These are phyloP conservation scores for Jaltomata sinuosa DNA, from an alignment of 257 asterid genomes.

Conservation along the genomic window DNA sequence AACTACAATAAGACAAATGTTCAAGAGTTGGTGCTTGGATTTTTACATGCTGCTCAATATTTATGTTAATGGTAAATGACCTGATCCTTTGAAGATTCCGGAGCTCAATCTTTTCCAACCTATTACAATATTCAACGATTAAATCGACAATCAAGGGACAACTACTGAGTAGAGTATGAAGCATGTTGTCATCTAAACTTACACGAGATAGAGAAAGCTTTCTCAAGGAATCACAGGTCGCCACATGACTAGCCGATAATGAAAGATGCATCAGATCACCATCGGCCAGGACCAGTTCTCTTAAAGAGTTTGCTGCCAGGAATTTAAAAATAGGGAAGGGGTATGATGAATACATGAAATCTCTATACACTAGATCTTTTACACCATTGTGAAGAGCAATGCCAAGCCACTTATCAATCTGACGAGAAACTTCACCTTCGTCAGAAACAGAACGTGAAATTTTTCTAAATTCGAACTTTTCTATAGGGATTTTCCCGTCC, in stretches of 20 bases:
- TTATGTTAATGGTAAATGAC: no score
- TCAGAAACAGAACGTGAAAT: no score
- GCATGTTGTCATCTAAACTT: background rate
- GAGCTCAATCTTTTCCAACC: no score
- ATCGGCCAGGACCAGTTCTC: background rate
- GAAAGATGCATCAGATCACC: background rate
- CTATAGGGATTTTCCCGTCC: slow-evolving; percentile 3
- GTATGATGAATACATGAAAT: background rate
- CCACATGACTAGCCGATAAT: background rate
- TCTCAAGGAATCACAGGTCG: background rate
- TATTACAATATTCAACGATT: no score
- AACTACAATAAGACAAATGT: no score
- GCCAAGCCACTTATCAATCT: background rate
- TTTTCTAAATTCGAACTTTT: background rate
- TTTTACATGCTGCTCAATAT: no score
- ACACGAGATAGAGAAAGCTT: background rate
- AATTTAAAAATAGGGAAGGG: background rate
- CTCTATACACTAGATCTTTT: background rate
- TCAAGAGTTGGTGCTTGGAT: no score
- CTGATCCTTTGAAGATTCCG: no score
- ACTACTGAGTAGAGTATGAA: background rate
- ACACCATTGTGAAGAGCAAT: background rate
- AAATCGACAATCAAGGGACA: background rate
- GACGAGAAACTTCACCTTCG: no score
- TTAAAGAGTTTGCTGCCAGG: background rate